A percentile compares a stretch with the other conserved stretches of the same genome.
Conservation (phyloP, 2,329 filamentous ascomycete species). For the Sporothrix euskadiensis region DNA sequence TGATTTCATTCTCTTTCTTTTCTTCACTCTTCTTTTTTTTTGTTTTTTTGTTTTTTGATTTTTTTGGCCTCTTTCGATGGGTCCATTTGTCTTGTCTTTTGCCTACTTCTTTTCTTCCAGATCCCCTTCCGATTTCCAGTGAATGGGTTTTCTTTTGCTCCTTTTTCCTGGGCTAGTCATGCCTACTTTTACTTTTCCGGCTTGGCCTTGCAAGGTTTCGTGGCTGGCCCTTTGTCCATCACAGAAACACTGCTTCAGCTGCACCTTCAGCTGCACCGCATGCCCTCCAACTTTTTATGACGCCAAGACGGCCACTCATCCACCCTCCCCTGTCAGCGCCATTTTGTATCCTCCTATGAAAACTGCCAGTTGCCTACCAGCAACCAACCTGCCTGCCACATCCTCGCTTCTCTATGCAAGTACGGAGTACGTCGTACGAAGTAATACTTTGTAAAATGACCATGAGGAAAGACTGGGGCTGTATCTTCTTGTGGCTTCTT, state of each 20-base stretch:
- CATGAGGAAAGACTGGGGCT: neutral
- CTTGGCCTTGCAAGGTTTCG: neutral
- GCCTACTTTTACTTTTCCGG: neutral
- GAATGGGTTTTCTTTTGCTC: neutral
- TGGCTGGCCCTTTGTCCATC: neutral
- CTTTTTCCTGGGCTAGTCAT: neutral
- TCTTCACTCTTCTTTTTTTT: neutral
- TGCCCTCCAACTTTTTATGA: neutral
- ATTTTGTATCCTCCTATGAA: neutral
- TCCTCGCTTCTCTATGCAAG: neutral
- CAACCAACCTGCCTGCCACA: neutral
- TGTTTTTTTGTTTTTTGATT: neutral
- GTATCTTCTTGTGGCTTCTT: neutral
- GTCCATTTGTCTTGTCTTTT: neutral
- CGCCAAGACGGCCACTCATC: conserved; percentile 4
- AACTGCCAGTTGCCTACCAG: neutral
- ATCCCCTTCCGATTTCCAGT: too few relatives aligned
- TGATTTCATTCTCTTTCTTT: neutral
- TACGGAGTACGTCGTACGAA: too few relatives aligned
- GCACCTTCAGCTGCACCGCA: neutral
- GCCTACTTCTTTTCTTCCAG: neutral
- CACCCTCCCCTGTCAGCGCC: neutral
- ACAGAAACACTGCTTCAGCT: neutral
- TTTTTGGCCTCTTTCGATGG: too few relatives aligned
- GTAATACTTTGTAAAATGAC: too few relatives aligned